Percentiles rank a stretch among this genome's conserved stretches.
These are phyloP conservation scores for Aureobasidium subglaciale DNA, from an alignment of 2,329 filamentous ascomycete species.

Conservation along the genomic window DNA sequence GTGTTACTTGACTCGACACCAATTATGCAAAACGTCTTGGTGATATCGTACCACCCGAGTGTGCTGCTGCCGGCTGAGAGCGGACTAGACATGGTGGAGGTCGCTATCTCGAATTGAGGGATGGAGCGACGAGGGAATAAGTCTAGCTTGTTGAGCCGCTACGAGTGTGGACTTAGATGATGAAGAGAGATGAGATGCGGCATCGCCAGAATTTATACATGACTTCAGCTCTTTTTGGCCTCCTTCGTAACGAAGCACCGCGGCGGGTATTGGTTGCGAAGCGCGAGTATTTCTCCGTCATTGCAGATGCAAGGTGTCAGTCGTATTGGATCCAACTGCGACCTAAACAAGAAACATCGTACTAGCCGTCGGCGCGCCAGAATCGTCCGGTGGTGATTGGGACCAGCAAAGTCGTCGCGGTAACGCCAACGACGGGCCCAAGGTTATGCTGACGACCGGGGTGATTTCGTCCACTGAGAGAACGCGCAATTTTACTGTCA, in stretches of 20 bases:
- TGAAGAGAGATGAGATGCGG: background rate
- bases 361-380: background rate
- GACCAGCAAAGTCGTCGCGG: constrained; percentile 6
- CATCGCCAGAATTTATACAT: background rate
- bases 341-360: background rate
- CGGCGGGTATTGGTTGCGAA: background rate
- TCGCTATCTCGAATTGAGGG: background rate
- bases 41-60: background rate
- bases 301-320: constrained; percentile 6
- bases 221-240: background rate
- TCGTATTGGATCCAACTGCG: background rate
- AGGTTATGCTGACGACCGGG: constrained; percentile 1
- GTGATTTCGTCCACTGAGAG: background rate
- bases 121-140: background rate
- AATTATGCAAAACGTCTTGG: constrained; percentile 12
- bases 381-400: background rate
- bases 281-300: background rate
- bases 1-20: background rate
- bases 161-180: background rate
- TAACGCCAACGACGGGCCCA: constrained; percentile 1
- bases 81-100: background rate
- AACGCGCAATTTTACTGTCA: background rate
- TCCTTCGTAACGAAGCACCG: constrained; percentile 8
- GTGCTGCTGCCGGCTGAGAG: background rate
- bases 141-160: background rate